Base-by-base conservation (phyloP, 176 grass and related monocot species). In the Chrysopogon serrulatus region DNA sequence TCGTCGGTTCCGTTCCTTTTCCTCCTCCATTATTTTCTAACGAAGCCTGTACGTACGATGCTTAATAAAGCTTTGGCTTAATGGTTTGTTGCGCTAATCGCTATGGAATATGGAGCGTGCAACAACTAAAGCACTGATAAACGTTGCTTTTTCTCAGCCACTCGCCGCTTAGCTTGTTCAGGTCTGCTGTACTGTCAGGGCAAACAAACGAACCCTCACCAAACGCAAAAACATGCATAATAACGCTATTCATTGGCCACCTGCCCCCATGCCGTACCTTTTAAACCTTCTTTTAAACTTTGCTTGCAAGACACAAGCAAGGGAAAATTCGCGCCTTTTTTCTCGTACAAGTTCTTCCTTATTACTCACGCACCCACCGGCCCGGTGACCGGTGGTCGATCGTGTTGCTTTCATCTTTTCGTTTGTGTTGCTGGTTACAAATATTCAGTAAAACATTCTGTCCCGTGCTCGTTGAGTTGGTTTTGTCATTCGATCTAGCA, bases 271-370 rank as follows among this genome's bases (percentile, higher is more conserved):
- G 23, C 23, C 53, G 53, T 57, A 57, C 53, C 57, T 61, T 28
- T 28, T 36, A 8, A 51, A 39, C 14, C 37, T 1, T 21, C 17
- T 8, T 36, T 36, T 11, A 32, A 9, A 45, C 83, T 90, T 90
- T 73, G 84, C 88, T 86, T 83, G 31, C 27, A 86, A 82, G 68
- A 37, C 44, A 90, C 68, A 80, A n/a, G n/a, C n/a, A n/a, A n/a
- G 23, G 23, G 49, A 10, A 76, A 65, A 62, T 27, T 5, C 49
- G 5, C 0, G 5, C 5, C 65, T 71, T 82, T 82, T 64, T 71
- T 51, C 21, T 32, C 18, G 64, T 37, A 19, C 32, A 68, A 49
- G 9, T 2, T 37, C 31, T 19, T 31, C 4, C 26, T 81, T 71
- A 18, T 76, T 78, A 13, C 10, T 30, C 69, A 10, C 2, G 7